phyloP scores from a whole-genome alignment of 139 green algal species.

The Chlamydomonas eustigma region DNA sequence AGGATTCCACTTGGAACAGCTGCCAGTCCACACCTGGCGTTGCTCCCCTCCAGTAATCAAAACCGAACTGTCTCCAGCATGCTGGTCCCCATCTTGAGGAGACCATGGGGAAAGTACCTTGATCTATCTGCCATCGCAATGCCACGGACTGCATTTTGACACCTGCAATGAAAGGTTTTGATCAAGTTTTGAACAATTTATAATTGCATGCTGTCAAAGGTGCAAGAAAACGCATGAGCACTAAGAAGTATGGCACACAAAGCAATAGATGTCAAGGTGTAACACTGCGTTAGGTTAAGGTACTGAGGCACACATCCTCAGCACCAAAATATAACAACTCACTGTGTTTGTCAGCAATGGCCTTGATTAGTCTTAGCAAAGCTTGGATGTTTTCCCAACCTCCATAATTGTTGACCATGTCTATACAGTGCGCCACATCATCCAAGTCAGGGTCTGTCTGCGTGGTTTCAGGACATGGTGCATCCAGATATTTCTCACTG shows the following conservation, averaged over 20 bases:
- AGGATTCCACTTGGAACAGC: conserved; percentile 51
- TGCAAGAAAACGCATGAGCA: too few species aligned
- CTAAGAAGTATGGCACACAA: too few species aligned
- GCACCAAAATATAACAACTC: too few species aligned
- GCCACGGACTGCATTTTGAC: conserved; percentile 43
- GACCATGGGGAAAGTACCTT: conserved; percentile 44
- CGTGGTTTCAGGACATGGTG: conserved; percentile 21
- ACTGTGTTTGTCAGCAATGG: conserved; percentile 47
- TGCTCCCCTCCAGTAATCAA: conserved; percentile 13
- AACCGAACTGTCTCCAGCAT: conserved; percentile 40
- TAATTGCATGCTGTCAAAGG: too few species aligned
- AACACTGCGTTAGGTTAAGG: too few species aligned
- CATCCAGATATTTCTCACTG: conserved; percentile 41
- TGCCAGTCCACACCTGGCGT: conserved; percentile 34
- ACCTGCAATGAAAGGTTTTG: too few species aligned
- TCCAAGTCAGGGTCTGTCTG: conserved; percentile 5
- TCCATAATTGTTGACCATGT: conserved; percentile 39
- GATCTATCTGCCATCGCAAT: conserved; percentile 49
- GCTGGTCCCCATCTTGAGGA: conserved; percentile 28
- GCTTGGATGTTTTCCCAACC: conserved; percentile 39
- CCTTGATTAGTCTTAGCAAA: conserved; percentile 17
- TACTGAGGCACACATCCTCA: too few species aligned
- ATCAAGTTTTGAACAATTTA: too few species aligned
- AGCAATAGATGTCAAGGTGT: too few species aligned
- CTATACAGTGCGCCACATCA: neutral